Evolutionary conservation across 495 filamentous ascomycete species (phyloP).

Genomic region (Penicillium coffeae): DNA sequence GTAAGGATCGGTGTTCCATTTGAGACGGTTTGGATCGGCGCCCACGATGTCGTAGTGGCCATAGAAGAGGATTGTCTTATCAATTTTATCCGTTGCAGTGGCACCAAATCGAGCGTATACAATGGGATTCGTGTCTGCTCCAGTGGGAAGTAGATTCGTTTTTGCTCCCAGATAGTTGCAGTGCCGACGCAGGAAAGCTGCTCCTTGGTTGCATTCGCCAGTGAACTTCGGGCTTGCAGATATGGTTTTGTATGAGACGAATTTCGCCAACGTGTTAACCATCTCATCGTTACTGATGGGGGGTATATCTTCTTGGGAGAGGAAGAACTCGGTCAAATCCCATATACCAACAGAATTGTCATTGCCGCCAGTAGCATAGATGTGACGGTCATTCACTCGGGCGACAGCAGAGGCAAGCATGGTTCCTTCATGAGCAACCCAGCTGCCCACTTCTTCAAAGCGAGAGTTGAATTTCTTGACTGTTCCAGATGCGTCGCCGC

Average conservation of each 20-base stretch:
- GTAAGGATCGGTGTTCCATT: slow-evolving; percentile 87
- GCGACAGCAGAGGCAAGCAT: slow-evolving; percentile 83
- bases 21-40: slow-evolving; percentile 68
- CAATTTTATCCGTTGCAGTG: slow-evolving; percentile 47
- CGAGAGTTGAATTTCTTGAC: slow-evolving; percentile 85
- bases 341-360: slow-evolving; percentile 86
- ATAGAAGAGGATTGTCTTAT: slow-evolving; percentile 92
- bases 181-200: slow-evolving; percentile 80
- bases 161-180: slow-evolving; percentile 88
- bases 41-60: slow-evolving; percentile 99
- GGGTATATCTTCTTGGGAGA: slow-evolving; percentile 36
- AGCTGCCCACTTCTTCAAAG: slow-evolving; percentile 77
- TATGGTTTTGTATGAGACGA: slow-evolving; percentile 86
- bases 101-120: slow-evolving; percentile 85
- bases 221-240: slow-evolving; percentile 79
- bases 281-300: slow-evolving; percentile 71
- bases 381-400: slow-evolving; percentile 58
- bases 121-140: slow-evolving; percentile 75
- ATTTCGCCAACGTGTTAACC: slow-evolving; percentile 73
- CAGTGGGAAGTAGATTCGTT: slow-evolving; percentile 77
- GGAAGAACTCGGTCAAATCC: slow-evolving; percentile 63
- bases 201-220: slow-evolving; percentile 88
- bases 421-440: slow-evolving; percentile 81
- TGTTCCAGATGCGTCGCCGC: slow-evolving; percentile 72
- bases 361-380: slow-evolving; percentile 93